Percentiles rank a stretch among this genome's conserved stretches.
phyloP scores from a whole-genome alignment of 768 basidiomycete species.

The Mycena chlorophos region DNA sequence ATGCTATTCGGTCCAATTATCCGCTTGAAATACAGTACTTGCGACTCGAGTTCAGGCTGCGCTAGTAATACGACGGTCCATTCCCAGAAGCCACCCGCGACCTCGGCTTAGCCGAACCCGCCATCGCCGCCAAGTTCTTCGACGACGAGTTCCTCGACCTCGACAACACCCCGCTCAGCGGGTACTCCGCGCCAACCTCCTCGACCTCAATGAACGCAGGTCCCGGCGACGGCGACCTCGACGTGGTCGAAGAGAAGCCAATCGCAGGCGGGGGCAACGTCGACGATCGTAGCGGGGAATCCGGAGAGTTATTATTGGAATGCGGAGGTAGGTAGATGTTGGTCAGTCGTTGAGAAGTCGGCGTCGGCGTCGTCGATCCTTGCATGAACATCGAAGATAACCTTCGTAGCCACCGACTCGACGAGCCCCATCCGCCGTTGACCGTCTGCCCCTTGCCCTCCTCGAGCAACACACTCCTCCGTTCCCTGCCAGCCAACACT shows the following conservation, averaged over 20 bases:
- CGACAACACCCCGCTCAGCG: conserved; percentile 36
- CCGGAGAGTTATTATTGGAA: conserved; percentile 18
- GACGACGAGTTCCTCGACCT: conserved; percentile 71
- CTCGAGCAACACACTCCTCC: conserved; percentile 48
- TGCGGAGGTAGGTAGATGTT: neutral
- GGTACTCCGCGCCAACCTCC: conserved; percentile 21
- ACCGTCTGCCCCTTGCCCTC: conserved; percentile 41
- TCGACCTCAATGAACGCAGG: conserved; percentile 41
- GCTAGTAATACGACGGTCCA: neutral
- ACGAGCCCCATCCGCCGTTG: conserved; percentile 4
- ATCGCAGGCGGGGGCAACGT: conserved; percentile 40
- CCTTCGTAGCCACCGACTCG: conserved; percentile 12
- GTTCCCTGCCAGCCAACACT: conserved; percentile 35
- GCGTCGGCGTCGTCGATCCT: conserved; percentile 2
- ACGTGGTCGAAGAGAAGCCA: conserved; percentile 39
- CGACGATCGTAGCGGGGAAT: conserved; percentile 40
- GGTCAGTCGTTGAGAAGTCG: neutral
- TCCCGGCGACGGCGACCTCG: conserved; percentile 51
- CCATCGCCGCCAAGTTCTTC: conserved; percentile 57
- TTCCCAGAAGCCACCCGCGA: neutral
- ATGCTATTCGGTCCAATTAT: too few species aligned
- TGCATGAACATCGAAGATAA: neutral
- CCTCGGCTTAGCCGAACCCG: conserved; percentile 12
- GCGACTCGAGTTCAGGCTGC: too few species aligned
- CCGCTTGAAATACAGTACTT: too few species aligned